Conservation (phyloP, 805 yeast species). For the Kazachstania martiniae region DNA sequence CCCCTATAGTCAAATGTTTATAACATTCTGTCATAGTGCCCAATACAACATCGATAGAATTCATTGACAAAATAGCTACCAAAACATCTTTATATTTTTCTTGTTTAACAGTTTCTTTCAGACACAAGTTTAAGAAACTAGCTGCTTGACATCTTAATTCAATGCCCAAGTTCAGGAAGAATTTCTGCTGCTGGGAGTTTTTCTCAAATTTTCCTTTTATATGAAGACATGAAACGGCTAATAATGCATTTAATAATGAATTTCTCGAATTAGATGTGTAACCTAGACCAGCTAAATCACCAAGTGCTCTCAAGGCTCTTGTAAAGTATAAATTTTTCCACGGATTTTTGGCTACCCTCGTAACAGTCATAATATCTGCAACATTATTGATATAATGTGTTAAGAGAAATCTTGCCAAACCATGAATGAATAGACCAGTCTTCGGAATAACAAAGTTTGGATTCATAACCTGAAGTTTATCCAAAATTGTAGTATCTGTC, state of each 20-base stretch:
- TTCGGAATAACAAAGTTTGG: conserved; percentile 38
- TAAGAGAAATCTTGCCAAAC: conserved; percentile 59
- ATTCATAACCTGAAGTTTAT: conserved; percentile 4
- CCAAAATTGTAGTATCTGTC: conserved; percentile 10
- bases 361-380: conserved; percentile 65
- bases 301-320: conserved; percentile 67
- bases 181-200: conserved; percentile 42
- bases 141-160: background rate
- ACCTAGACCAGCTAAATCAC: conserved; percentile 66
- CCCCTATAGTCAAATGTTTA: conserved; percentile 64
- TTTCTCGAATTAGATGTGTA: conserved; percentile 62
- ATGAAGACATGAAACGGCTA: conserved; percentile 74
- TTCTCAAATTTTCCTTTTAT: conserved; percentile 58
- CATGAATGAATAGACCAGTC: conserved; percentile 47
- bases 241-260: conserved; percentile 61
- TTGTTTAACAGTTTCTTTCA: conserved; percentile 37
- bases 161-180: conserved; percentile 14
- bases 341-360: conserved; percentile 62
- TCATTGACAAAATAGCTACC: conserved; percentile 75
- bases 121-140: conserved; percentile 38
- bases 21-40: conserved; percentile 80
- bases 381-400: conserved; percentile 63
- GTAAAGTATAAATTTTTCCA: conserved; percentile 81
- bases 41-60: conserved; percentile 76
- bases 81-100: conserved; percentile 76